Percentiles rank a stretch among this genome's conserved stretches.
Conservation (phyloP, 2,329 filamentous ascomycete genomes). For the Phaeoacremonium minimum region DNA sequence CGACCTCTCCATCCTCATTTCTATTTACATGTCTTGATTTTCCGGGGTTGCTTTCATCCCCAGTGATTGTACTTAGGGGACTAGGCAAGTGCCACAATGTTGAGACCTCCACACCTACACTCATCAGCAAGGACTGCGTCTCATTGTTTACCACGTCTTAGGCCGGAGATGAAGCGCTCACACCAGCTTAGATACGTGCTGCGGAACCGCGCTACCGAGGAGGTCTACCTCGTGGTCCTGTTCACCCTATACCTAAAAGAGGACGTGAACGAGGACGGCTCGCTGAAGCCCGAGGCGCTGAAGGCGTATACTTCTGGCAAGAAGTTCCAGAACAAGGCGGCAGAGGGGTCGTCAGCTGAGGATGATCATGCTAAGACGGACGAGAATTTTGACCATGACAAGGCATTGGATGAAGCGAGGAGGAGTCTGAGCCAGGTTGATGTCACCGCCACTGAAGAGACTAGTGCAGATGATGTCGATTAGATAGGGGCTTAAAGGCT, state of each 20-base stretch:
- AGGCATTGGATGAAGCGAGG: slow-evolving; percentile 31
- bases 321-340: slow-evolving; percentile 8
- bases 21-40: too few species aligned
- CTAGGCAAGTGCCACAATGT: too few species aligned
- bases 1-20: slow-evolving; percentile 5
- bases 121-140: slow-evolving; percentile 2
- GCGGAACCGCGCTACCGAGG: slow-evolving; percentile 70
- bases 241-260: slow-evolving; percentile 74
- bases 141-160: slow-evolving; percentile 11
- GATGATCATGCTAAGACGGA: slow-evolving; percentile 17
- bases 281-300: slow-evolving; percentile 38
- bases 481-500: too few species aligned
- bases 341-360: slow-evolving; percentile 19
- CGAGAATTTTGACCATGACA: slow-evolving; percentile 25
- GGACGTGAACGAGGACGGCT: slow-evolving; percentile 56
- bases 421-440: slow-evolving; percentile 25
- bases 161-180: slow-evolving; percentile 55
- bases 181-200: slow-evolving; percentile 89
- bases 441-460: slow-evolving; percentile 15
- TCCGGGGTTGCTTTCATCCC: too few species aligned
- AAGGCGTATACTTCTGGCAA: slow-evolving; percentile 14
- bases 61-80: too few species aligned
- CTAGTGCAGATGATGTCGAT: slow-evolving; percentile 39
- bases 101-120: too few species aligned
- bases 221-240: slow-evolving; percentile 75